Percentiles rank a stretch among this genome's conserved stretches.
These are phyloP conservation scores for Mycena metata DNA, from an alignment of 768 basidiomycete species.

Conservation along the genomic window DNA sequence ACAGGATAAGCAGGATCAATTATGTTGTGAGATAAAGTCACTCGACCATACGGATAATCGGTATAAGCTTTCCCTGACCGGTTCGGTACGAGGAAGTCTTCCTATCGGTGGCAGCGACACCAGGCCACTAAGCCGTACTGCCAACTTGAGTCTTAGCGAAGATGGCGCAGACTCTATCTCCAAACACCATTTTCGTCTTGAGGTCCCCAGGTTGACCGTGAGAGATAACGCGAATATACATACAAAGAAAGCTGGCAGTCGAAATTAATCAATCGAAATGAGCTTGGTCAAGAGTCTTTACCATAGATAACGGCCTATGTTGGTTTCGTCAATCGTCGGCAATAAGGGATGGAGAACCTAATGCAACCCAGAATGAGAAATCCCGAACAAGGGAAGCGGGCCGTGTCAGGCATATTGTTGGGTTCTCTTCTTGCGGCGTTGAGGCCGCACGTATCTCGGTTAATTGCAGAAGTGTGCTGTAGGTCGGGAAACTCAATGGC, in stretches of 20 bases:
- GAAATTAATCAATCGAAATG: neutral
- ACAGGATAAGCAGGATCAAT: slow-evolving; percentile 37
- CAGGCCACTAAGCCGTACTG: slow-evolving; percentile 37
- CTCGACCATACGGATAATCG: slow-evolving; percentile 41
- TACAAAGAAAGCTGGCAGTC: slow-evolving; percentile 10
- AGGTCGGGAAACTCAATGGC: too few species aligned
- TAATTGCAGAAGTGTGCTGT: neutral
- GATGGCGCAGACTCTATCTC: slow-evolving; percentile 32
- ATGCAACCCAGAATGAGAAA: slow-evolving; percentile 20
- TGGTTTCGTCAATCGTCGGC: neutral
- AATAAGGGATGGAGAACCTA: neutral
- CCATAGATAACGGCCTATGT: slow-evolving; percentile 13
- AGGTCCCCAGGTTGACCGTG: slow-evolving; percentile 2
- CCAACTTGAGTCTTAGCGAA: slow-evolving; percentile 24
- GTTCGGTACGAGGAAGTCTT: slow-evolving; percentile 24
- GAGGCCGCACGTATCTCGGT: neutral
- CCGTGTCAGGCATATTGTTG: neutral
- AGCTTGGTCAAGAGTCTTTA: neutral
- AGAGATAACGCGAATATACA: slow-evolving; percentile 20
- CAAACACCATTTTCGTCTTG: slow-evolving; percentile 32
- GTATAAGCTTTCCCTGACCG: slow-evolving; percentile 27
- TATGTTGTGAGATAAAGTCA: slow-evolving; percentile 34
- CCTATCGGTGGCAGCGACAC: slow-evolving; percentile 38
- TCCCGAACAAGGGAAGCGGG: neutral
- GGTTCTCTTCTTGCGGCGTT: neutral